Conservation (phyloP, 768 basidiomycete species). For the Hericium rajendrae region DNA sequence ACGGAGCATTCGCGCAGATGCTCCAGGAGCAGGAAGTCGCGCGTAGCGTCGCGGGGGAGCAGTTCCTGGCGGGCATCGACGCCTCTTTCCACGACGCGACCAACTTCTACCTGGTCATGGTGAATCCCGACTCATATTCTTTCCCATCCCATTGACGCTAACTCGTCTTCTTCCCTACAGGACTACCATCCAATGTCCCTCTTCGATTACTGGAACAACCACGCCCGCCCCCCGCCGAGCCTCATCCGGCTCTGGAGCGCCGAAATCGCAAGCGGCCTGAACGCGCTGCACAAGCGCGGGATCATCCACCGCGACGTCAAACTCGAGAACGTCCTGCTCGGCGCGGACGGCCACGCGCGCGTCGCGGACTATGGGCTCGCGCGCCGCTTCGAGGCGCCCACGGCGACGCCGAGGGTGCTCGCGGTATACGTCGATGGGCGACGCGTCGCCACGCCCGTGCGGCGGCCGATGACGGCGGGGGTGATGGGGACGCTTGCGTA, state of each 20-base stretch:
- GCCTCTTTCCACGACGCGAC: constrained; percentile 17
- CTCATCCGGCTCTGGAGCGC: constrained; percentile 26
- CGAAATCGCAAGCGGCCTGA: constrained; percentile 50
- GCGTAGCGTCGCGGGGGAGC: constrained; percentile 5
- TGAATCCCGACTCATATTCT: neutral
- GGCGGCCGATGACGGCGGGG: neutral
- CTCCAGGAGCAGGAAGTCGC: constrained; percentile 4
- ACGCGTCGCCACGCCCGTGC: no score
- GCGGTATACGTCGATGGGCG: neutral
- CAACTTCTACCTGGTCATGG: constrained; percentile 18
- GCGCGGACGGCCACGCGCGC: constrained; percentile 83
- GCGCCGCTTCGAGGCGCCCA: constrained; percentile 1
- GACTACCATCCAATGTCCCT: constrained; percentile 15
- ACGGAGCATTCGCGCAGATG: neutral
- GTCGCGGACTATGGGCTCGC: constrained; percentile 76
- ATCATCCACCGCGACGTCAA: constrained; percentile 98
- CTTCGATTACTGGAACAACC: constrained; percentile 1
- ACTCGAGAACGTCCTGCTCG: constrained; percentile 86
- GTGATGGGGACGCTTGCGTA: constrained; percentile 9
- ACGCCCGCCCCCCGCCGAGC: neutral
- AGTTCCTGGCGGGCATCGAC: constrained; percentile 13
- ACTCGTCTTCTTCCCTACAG: neutral
- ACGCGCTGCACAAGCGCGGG: constrained; percentile 82
- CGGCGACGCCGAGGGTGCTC: neutral
- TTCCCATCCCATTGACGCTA: neutral